Percentiles rank a stretch among this genome's conserved stretches.
These are phyloP conservation scores for Wallacemonas sp. DNA, from an alignment of 208 protist genomes.

Conservation along the genomic window DNA sequence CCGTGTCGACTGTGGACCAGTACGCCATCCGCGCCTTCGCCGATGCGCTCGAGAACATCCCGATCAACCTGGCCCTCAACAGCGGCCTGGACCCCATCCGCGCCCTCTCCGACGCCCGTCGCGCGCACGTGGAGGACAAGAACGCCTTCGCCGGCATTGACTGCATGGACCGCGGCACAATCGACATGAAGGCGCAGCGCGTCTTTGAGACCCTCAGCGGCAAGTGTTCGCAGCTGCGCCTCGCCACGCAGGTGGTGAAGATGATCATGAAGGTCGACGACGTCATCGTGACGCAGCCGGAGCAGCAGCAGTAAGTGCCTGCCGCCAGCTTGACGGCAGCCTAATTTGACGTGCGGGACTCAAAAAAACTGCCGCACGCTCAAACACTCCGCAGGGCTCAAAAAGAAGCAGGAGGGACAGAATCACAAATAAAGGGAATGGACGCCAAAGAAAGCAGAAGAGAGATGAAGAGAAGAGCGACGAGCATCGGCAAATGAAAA, in stretches of 20 bases:
- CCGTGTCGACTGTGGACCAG: conserved; percentile 96
- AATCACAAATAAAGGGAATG: too few relatives aligned
- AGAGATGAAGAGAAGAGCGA: too few relatives aligned
- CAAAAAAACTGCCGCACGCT: too few relatives aligned
- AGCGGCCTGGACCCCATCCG: conserved; percentile 97
- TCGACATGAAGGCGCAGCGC: conserved; percentile 97
- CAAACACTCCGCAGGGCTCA: too few relatives aligned
- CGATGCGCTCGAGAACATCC: conserved; percentile 99
- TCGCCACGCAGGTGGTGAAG: conserved; percentile 99
- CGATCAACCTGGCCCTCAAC: conserved; percentile 99
- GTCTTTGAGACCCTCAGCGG: conserved; percentile 99
- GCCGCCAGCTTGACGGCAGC: too few relatives aligned
- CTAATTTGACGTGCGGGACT: too few relatives aligned
- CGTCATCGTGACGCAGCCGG: conserved; percentile 94
- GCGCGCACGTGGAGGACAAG: conserved; percentile 93
- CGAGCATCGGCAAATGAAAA: too few relatives aligned
- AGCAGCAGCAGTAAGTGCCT: conserved; percentile 70
- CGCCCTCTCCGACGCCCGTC: conserved; percentile 96
- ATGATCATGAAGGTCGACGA: conserved; percentile 99
- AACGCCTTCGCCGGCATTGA: conserved; percentile 98
- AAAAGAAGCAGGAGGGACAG: too few relatives aligned
- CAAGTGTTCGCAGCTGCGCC: conserved; percentile 99
- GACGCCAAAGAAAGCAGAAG: too few relatives aligned
- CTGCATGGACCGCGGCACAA: conserved; percentile 95
- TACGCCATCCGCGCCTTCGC: conserved; percentile 99